These are phyloP conservation scores for Solanum chmielewskii DNA, from an alignment of 257 asterid genomes.

Conservation along the genomic window DNA sequence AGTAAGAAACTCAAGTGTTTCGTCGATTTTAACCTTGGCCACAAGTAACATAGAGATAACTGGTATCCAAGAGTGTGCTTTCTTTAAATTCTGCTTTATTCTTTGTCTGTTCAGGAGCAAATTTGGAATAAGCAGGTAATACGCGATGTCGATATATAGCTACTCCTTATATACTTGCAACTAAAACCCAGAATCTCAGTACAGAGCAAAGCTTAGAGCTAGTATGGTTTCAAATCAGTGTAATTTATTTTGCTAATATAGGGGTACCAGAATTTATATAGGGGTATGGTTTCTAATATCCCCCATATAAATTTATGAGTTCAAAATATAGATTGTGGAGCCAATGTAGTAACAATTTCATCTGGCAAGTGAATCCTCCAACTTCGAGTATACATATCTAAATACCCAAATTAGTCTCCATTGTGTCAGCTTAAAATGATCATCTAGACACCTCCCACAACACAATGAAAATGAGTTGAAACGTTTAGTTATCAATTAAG, in stretches of 20 bases:
- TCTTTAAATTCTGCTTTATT: not conserved
- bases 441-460: not conserved
- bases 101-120: not conserved
- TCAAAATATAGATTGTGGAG: too few relatives aligned
- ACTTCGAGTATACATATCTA: not conserved
- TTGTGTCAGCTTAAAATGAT: not conserved
- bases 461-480: not conserved
- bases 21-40: not conserved
- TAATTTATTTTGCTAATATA: not conserved
- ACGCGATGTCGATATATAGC: not conserved
- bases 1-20: not conserved
- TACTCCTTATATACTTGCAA: not conserved
- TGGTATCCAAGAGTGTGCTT: not conserved
- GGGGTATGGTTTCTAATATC: too few relatives aligned
- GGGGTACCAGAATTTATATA: too few relatives aligned
- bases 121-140: not conserved
- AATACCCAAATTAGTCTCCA: not conserved
- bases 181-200: not conserved
- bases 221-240: not conserved
- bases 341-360: too few relatives aligned
- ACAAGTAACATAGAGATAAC: not conserved
- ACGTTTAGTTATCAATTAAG: not conserved
- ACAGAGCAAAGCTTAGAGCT: not conserved
- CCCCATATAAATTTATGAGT: too few relatives aligned
- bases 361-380: too few relatives aligned